Evolutionary conservation across 2,329 filamentous ascomycete genomes (phyloP).

Genomic region (Aspergillus sp.): DNA sequence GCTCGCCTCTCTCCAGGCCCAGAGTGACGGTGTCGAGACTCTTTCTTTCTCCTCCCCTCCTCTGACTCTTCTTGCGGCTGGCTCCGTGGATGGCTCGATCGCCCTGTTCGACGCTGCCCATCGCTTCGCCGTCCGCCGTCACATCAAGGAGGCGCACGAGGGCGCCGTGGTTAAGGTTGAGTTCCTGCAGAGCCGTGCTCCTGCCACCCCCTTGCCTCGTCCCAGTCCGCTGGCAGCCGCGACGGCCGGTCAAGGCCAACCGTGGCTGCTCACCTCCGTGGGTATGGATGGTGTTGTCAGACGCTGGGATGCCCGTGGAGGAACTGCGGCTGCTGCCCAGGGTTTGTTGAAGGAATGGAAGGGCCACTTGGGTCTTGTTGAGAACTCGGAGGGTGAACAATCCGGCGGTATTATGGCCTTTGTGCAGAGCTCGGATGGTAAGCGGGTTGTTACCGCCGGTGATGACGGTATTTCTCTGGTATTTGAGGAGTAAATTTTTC

Average conservation of each 20-base stretch:
- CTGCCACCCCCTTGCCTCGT: slow-evolving; percentile 32
- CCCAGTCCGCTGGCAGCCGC: slow-evolving; percentile 29
- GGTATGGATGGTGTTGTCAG: slow-evolving; percentile 91
- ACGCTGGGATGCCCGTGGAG: slow-evolving; percentile 79
- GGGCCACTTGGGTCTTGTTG: slow-evolving; percentile 63
- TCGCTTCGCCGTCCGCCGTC: slow-evolving; percentile 80
- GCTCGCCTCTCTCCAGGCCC: slow-evolving; percentile 78
- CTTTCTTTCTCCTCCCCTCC: slow-evolving; percentile 65
- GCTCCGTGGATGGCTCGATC: slow-evolving; percentile 69
- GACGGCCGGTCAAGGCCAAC: slow-evolving; percentile 42
- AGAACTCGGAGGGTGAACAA: slow-evolving; percentile 68
- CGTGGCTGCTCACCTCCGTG: slow-evolving; percentile 78
- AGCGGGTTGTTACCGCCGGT: slow-evolving; percentile 81
- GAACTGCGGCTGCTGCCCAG: slow-evolving; percentile 65
- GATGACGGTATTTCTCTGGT: slow-evolving; percentile 67
- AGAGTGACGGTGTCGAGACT: slow-evolving; percentile 78
- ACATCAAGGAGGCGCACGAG: slow-evolving; percentile 80
- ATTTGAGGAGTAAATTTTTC: slow-evolving; percentile 41
- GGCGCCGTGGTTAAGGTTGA: slow-evolving; percentile 91
- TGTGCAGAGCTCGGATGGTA: slow-evolving; percentile 74
- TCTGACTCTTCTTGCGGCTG: slow-evolving; percentile 62
- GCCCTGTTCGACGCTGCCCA: slow-evolving; percentile 84
- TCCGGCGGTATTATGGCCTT: slow-evolving; percentile 86
- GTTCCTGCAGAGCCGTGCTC: slow-evolving; percentile 62
- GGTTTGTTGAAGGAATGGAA: slow-evolving; percentile 85